These are phyloP conservation scores for Elaeagnus macrophylla DNA, from an alignment of 306 rosid genomes.

Conservation along the genomic window DNA sequence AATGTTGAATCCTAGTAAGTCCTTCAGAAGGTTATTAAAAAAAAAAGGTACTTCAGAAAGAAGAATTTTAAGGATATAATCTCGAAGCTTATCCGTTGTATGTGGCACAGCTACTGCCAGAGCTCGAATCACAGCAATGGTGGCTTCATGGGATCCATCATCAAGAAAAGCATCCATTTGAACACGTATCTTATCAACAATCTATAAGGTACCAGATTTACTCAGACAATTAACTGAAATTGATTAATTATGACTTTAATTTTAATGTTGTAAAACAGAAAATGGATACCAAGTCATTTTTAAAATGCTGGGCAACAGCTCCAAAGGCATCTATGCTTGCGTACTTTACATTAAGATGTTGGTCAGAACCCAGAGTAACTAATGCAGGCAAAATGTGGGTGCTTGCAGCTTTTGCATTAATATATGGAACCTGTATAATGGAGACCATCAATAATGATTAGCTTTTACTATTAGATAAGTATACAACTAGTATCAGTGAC, in stretches of 20 bases:
- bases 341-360: constrained; percentile 75
- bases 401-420: constrained; percentile 84
- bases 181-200: constrained; percentile 93
- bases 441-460: constrained; percentile 14
- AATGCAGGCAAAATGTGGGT: constrained; percentile 92
- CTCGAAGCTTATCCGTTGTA: constrained; percentile 79
- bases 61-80: constrained; percentile 69
- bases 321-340: constrained; percentile 97
- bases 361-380: constrained; percentile 89
- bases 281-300: constrained; percentile 64
- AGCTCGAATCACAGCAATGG: constrained; percentile 83
- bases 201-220: constrained; percentile 33
- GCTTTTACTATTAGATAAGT: constrained; percentile 18
- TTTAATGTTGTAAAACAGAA: constrained; percentile 16
- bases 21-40: constrained; percentile 2
- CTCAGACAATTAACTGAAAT: constrained; percentile 19
- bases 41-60: constrained; percentile 4
- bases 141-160: constrained; percentile 96
- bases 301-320: constrained; percentile 88
- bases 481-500: constrained; percentile 10
- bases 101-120: constrained; percentile 88
- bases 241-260: constrained; percentile 15
- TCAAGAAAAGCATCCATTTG: constrained; percentile 99
- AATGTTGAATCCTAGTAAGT: constrained; percentile 1
- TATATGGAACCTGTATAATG: constrained; percentile 60